Conservation (phyloP, 1,284 basidiomycete genomes). For the Apiotrichum domesticum region DNA sequence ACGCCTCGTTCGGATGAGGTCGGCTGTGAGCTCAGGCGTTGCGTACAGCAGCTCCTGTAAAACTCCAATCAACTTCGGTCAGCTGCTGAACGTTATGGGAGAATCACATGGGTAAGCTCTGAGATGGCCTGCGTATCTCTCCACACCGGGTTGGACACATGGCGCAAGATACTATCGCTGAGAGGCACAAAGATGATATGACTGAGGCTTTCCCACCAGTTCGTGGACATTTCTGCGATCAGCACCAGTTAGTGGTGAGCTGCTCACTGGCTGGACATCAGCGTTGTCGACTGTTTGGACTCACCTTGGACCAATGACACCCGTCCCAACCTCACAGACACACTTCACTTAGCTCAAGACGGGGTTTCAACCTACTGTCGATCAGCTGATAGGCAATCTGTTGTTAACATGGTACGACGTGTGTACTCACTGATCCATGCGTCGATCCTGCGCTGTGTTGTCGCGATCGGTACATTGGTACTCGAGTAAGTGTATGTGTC, state of each 20-base stretch:
- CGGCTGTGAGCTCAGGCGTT: slow-evolving; percentile 15
- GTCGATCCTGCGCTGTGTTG: slow-evolving; percentile 7
- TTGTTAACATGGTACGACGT: neutral
- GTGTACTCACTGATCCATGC: slow-evolving; percentile 19
- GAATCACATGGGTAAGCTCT: slow-evolving; percentile 5
- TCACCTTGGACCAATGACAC: slow-evolving; percentile 18
- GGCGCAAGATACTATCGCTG: neutral
- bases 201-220: slow-evolving; percentile 17
- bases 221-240: slow-evolving; percentile 17
- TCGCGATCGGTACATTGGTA: slow-evolving; percentile 3
- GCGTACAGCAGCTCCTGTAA: slow-evolving; percentile 13
- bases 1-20: slow-evolving; percentile 18
- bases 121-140: neutral
- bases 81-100: too few relatives aligned
- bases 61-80: neutral
- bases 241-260: too few relatives aligned
- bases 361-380: slow-evolving; percentile 13
- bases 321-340: slow-evolving; percentile 18
- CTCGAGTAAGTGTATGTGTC: slow-evolving; percentile 5
- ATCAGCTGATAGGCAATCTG: slow-evolving; percentile 21
- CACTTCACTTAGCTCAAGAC: slow-evolving; percentile 1
- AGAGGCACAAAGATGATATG: neutral
- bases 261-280: too few relatives aligned
- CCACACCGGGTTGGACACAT: neutral
- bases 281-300: neutral